Evolutionary conservation across 83 land plant species (phyloP), one percentile per base, ranked within the genome.

Genomic region (Diphasiastrum complanatum): DNA sequence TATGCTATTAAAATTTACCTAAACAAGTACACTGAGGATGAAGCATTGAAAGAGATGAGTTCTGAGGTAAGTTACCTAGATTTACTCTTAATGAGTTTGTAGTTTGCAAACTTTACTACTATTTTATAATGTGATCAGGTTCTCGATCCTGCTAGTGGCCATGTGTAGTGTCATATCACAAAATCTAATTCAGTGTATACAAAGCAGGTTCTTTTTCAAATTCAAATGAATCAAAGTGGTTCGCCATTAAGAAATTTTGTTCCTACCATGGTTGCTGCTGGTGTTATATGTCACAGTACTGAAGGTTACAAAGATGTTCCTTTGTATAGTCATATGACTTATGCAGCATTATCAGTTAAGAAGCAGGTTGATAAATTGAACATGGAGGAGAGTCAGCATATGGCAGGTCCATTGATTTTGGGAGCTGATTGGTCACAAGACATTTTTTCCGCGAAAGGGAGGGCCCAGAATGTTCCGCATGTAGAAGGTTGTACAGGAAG

Each of bases 1-100:
- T 47, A 51, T 80, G 99, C 80, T 5, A 75, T 95, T 24, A 95
- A 95, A 46, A 68, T 95, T 19, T 90, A 63, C 79, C 76, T 86
- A 45, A 85, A 90, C 74, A 93, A 73, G 35, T 62, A 45, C 3
- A 49, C 50, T 29, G 38, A 28, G 27, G 49, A 34, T 22, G 57
- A 45, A 23, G 61, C 74, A 16, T 34, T 75, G 8, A 61, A 68
- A 14, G 74, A 63, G 25, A 22, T 75, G 23, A 51, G 66, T 18
- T 63, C 73, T 32, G 74, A 75, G 73, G 78, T 75, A 63, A 30
- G 19, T 30, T 51, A 29, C n/a, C n/a, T n/a, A n/a, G 14, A 29
- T 55, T 14, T 33, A 27, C 23, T 0, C 12, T 40, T 24, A 8
- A 16, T 40, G 6, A 8, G n/a, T n/a, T n/a, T n/a, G n/a, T n/a